A percentile compares a stretch with the other conserved stretches of the same genome.
These are phyloP conservation scores for Ploettnerulaceae sp. DNA, from an alignment of 2,329 filamentous ascomycete genomes.

Conservation along the genomic window DNA sequence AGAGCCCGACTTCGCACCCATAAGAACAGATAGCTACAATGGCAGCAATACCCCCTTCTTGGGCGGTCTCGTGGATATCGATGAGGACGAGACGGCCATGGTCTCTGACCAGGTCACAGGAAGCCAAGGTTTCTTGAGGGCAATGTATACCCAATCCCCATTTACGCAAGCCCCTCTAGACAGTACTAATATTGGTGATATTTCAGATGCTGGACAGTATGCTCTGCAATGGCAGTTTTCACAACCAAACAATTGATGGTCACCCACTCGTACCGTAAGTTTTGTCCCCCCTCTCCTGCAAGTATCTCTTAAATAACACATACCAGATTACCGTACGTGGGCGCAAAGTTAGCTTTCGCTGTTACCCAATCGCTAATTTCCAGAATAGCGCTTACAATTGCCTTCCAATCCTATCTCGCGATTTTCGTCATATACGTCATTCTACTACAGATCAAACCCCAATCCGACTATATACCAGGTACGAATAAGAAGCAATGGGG, in stretches of 20 bases:
- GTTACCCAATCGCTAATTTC: neutral
- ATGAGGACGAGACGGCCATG: too few species aligned
- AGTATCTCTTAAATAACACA: constrained; percentile 10
- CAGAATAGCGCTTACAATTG: constrained; percentile 21
- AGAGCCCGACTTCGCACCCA: too few species aligned
- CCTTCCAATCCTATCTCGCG: constrained; percentile 17
- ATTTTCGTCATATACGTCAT: constrained; percentile 15
- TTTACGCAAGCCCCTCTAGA: too few species aligned
- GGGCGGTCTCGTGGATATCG: too few species aligned
- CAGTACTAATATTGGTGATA: neutral
- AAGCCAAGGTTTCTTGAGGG: too few species aligned
- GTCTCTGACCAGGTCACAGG: too few species aligned
- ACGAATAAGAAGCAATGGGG: constrained; percentile 7
- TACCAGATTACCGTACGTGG: constrained; percentile 24
- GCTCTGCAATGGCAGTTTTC: constrained; percentile 19
- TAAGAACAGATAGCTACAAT: too few species aligned
- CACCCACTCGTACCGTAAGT: constrained; percentile 23
- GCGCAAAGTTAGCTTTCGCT: neutral
- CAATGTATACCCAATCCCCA: too few species aligned
- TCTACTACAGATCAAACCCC: constrained; percentile 6
- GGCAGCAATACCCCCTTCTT: too few species aligned
- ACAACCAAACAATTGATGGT: constrained; percentile 24
- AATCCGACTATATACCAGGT: constrained; percentile 2
- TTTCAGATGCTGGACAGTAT: constrained; percentile 15
- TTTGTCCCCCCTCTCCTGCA: neutral